Conservation (phyloP, 2,329 filamentous ascomycete species). For the Stemphylium beticola region DNA sequence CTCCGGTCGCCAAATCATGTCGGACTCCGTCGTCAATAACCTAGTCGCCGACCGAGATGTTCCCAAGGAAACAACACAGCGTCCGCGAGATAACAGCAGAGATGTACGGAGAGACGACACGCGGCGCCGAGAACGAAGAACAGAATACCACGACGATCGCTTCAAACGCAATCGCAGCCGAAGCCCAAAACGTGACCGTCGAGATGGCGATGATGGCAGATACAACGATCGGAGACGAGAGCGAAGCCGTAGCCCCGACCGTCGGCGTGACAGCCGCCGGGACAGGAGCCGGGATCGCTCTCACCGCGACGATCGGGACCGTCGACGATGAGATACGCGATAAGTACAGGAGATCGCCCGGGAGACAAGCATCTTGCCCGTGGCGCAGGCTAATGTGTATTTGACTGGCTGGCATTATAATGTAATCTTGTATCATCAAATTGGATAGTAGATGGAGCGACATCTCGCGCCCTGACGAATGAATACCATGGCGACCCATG, state of each 20-base stretch:
- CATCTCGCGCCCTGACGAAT: neutral
- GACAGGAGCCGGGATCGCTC: slow-evolving; percentile 51
- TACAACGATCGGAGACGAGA: slow-evolving; percentile 37
- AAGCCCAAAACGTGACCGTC: slow-evolving; percentile 40
- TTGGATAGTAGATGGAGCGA: neutral
- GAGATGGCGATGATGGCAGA: slow-evolving; percentile 40
- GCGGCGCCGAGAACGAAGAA: slow-evolving; percentile 37
- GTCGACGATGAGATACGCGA: slow-evolving; percentile 24
- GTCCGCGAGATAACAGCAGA: slow-evolving; percentile 15
- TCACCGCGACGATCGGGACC: slow-evolving; percentile 48
- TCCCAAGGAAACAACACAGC: slow-evolving; percentile 16
- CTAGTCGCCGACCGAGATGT: slow-evolving; percentile 38
- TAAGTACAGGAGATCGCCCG: neutral
- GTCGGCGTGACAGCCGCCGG: slow-evolving; percentile 43
- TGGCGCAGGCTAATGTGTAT: neutral
- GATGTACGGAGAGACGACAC: slow-evolving; percentile 50
- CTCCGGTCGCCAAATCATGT: slow-evolving; percentile 35
- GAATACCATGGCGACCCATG: neutral
- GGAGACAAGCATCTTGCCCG: neutral
- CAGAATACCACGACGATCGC: slow-evolving; percentile 48
- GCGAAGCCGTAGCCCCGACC: slow-evolving; percentile 37
- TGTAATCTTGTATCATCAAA: neutral
- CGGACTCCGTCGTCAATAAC: slow-evolving; percentile 41
- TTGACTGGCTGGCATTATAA: neutral
- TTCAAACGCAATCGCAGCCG: slow-evolving; percentile 48